Evolutionary conservation across 2,329 filamentous ascomycete species (phyloP), one percentile per base, ranked within the genome.

Genomic region (Fusarium sp.): DNA sequence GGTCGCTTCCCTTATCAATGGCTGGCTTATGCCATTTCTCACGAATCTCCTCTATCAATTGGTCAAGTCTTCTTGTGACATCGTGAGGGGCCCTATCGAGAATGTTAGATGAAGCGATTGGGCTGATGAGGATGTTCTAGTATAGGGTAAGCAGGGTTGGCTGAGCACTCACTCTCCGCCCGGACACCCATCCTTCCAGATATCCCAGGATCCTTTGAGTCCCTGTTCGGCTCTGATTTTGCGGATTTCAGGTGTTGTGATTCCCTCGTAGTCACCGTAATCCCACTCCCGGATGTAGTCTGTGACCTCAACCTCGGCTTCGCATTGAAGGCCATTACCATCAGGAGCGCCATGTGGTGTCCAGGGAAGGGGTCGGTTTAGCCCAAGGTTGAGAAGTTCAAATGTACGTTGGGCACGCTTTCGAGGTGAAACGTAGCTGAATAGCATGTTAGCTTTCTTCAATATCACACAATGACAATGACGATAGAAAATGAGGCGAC

Each of bases 161-260:
- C 14, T 8, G 21, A 9, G 36, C n/a, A 84, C 88, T 78, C 79
- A 92, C 90, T 97, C 93, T 77, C 94, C 94, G 5, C 90, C 91
- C 2, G 90, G 91, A 78, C 93, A 97, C 1, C 93, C 93, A 76
- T 96, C 93, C n/a, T 82, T 83, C 93, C 93, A 97, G 67, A 97
- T 96, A 80, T 96, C 91, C 93, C 93, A 96, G 23, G 80, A 77
- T 6, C 81, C 83, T 39, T 81, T 69, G 20, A 85, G 80, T 10
- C 91, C 91, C 59, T 87, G 81, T 72, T 85, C 81, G 61, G 80
- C 82, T 49, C 86, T 85, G 69, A 81, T 74, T 51, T 84, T 82
- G 49, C 86, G 83, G 75, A 96, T 96, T 69, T 93, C 83, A 17
- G 84, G 80, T 64, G 85, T 90, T 35, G 91, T 93, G 75, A 96